Conservation (phyloP, 169 alveolate genomes). For the Condylostoma magnum region DNA sequence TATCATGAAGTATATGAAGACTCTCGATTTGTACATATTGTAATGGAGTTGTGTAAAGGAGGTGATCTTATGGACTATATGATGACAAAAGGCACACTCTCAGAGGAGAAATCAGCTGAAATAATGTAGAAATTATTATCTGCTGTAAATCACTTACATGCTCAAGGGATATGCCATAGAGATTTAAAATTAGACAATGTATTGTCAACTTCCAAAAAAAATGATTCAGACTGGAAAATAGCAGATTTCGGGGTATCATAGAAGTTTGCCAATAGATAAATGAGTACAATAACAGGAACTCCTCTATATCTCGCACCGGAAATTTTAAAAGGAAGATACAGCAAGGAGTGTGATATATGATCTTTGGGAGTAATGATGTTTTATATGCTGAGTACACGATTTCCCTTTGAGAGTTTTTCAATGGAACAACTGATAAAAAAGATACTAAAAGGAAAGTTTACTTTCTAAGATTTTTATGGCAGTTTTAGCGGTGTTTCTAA, state of each 20-base stretch:
- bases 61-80: too few species aligned
- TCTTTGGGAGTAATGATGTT: slow-evolving; percentile 27
- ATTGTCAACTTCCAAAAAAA: neutral
- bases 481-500: neutral
- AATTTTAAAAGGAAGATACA: slow-evolving; percentile 6
- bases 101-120: neutral
- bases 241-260: slow-evolving; percentile 14
- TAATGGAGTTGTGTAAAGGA: too few species aligned
- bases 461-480: neutral
- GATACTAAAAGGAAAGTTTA: neutral
- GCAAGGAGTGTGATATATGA: slow-evolving; percentile 33
- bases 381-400: neutral
- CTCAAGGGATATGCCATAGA: neutral
- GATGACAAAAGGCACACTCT: neutral
- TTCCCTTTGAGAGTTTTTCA: slow-evolving; percentile 17
- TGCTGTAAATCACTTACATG: slow-evolving; percentile 43
- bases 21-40: too few species aligned
- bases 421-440: neutral
- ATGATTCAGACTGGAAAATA: neutral
- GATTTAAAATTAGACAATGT: slow-evolving; percentile 19
- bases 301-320: slow-evolving; percentile 21
- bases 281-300: neutral
- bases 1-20: too few species aligned
- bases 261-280: neutral
- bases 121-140: slow-evolving; percentile 7